Evolutionary conservation across 371 early-diverging fungal species (phyloP).

Genomic region (Mucor circinelloides): DNA sequence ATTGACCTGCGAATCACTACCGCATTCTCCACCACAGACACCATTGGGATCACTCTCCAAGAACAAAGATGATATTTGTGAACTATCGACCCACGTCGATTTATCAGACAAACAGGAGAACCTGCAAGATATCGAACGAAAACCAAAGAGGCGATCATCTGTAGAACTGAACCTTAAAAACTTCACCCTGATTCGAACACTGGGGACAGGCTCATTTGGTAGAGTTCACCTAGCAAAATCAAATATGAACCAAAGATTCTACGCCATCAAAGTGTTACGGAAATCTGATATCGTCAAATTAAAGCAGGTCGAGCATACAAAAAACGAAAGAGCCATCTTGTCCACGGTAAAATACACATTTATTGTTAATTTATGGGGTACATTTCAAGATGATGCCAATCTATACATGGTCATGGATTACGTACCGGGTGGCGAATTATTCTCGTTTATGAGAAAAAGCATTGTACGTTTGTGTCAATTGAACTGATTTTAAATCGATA

Average conservation of each 20-base stretch:
- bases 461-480: background rate
- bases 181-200: constrained; percentile 44
- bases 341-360: constrained; percentile 90
- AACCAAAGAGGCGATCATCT: constrained; percentile 18
- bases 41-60: constrained; percentile 24
- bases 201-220: constrained; percentile 96
- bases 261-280: constrained; percentile 93
- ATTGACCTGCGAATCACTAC: constrained; percentile 26
- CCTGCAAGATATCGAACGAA: background rate
- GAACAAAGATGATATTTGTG: background rate
- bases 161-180: constrained; percentile 15
- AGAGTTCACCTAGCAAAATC: constrained; percentile 86
- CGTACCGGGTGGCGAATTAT: constrained; percentile 95
- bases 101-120: constrained; percentile 11
- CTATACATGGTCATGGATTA: constrained; percentile 97
- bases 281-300: constrained; percentile 90
- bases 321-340: constrained; percentile 93
- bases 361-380: constrained; percentile 89
- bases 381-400: constrained; percentile 89
- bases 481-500: background rate
- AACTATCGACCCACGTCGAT: constrained; percentile 20
- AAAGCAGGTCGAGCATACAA: constrained; percentile 97
- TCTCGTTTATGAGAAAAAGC: constrained; percentile 86
- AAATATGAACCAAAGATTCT: constrained; percentile 61
- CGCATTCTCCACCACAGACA: constrained; percentile 32